Evolutionary conservation across 495 filamentous ascomycete genomes (phyloP), one percentile per base, ranked within the genome.

Genomic region (Penicillium bovifimosum): DNA sequence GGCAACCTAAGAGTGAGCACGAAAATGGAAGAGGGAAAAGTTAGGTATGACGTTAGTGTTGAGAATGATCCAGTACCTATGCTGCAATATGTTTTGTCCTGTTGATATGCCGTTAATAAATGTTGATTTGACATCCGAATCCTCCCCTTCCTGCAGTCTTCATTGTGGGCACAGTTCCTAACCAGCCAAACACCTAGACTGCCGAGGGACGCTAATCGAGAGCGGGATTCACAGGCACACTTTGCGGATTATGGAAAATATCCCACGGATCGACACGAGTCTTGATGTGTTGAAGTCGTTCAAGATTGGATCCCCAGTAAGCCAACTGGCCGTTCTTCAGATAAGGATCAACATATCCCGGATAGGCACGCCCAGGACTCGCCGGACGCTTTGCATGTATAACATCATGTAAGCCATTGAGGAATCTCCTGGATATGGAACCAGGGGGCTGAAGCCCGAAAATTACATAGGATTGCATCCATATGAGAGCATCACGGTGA

Each of bases 331-430:
- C 56, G 32, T 78, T 52, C 20, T 58, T 60, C 50, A 87, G 55
- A 5, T 63, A 67, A 1, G 83, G 81, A 63, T 91, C 87, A 5
- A 89, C 78, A 59, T 90, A 90, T 16, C 87, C 88, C 0, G 85
- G 75, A 66, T 91, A 91, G 0, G 80, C 66, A 6, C 67, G 66
- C 41, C 67, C 63, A 26, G 47, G 47, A 7, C 52, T 63, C 3
- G 58, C 41, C 0, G 72, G 61, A 26, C 62, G 65, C 13, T 65
- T 56, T 2, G 44, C 53, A 2, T 40, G 41, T 17, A 70, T 58
- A 2, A 69, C 48, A 3, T 69, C 51, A 47, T 82, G 76, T 17
- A 86, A 61, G 2, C 72, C 66, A 29, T 68, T 58, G 18, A 79
- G 62, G 35, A 77, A 79, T 0, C 54, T 50, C 13, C 64, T 61